phyloP scores from a whole-genome alignment of 371 early-diverging fungal species.

The Mortierella sp. region DNA sequence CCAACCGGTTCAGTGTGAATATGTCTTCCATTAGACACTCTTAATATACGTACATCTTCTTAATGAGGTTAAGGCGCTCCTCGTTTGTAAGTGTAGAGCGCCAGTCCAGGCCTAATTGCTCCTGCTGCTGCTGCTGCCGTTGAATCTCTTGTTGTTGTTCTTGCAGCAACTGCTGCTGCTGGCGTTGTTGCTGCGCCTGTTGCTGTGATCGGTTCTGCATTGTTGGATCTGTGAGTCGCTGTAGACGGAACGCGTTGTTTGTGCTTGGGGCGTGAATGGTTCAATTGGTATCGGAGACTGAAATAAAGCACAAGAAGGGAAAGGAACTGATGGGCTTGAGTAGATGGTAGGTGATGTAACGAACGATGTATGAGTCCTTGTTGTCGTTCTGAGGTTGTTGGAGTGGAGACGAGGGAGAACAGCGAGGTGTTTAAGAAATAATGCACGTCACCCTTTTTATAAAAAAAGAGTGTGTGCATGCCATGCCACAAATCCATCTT shows the following conservation, averaged over 20 bases:
- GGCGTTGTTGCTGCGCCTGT: constrained; percentile 12
- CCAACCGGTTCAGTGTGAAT: neutral
- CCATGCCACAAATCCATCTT: neutral
- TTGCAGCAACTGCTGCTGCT: constrained; percentile 15
- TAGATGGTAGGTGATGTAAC: too few relatives aligned
- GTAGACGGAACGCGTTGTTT: neutral
- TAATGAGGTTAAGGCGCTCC: constrained; percentile 39
- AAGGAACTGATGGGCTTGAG: too few relatives aligned
- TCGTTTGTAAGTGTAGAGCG: constrained; percentile 25
- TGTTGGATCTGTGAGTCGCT: neutral
- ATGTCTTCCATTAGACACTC: neutral
- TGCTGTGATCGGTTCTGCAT: constrained; percentile 35
- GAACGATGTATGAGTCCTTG: too few relatives aligned
- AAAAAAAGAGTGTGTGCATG: too few relatives aligned
- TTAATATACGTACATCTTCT: constrained; percentile 27
- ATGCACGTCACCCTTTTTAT: too few relatives aligned
- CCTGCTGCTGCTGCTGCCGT: constrained; percentile 31
- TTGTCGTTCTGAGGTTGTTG: too few relatives aligned
- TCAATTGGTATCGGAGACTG: neutral
- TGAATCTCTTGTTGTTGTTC: constrained; percentile 30
- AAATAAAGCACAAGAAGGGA: too few relatives aligned
- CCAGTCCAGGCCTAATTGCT: constrained; percentile 26
- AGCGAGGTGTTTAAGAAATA: too few relatives aligned
- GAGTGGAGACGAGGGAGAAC: too few relatives aligned
- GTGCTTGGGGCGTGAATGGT: neutral